Conservation (phyloP, 441 rosid genomes). For the Kokia cookei region DNA sequence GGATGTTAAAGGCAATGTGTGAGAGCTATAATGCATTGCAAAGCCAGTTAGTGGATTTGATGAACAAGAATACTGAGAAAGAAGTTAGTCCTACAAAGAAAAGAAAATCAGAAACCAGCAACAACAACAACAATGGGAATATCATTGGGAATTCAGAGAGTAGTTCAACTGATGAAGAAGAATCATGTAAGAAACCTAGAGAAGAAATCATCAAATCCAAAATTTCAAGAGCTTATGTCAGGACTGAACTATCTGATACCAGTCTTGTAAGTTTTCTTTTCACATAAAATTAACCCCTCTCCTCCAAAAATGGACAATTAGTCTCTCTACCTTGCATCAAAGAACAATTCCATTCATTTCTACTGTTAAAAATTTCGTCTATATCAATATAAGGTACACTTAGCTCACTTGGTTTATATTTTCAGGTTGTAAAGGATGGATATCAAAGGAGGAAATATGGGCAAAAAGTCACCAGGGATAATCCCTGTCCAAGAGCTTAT, state of each 20-base stretch:
- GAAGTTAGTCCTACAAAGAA: constrained; percentile 55
- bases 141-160: constrained; percentile 59
- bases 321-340: no score
- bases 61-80: constrained; percentile 39
- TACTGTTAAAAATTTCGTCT: no score
- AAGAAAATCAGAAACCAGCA: constrained; percentile 62
- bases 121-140: constrained; percentile 13
- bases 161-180: constrained; percentile 83
- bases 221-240: constrained; percentile 49
- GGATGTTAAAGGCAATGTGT: constrained; percentile 68
- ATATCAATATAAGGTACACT: no score
- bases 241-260: constrained; percentile 68
- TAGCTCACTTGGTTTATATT: not conserved
- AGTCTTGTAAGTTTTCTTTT: constrained; percentile 51
- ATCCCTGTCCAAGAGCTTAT: constrained; percentile 97
- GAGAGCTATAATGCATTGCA: constrained; percentile 68
- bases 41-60: constrained; percentile 50
- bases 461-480: constrained; percentile 97
- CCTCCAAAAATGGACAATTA: no score
- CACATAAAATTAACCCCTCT: not conserved
- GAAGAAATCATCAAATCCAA: constrained; percentile 71
- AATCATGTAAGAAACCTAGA: constrained; percentile 61
- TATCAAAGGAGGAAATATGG: constrained; percentile 99
- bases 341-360: no score
- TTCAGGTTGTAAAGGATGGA: constrained; percentile 90